Conservation (phyloP, 257 asterid genomes). For the Nicotiana undulata region DNA sequence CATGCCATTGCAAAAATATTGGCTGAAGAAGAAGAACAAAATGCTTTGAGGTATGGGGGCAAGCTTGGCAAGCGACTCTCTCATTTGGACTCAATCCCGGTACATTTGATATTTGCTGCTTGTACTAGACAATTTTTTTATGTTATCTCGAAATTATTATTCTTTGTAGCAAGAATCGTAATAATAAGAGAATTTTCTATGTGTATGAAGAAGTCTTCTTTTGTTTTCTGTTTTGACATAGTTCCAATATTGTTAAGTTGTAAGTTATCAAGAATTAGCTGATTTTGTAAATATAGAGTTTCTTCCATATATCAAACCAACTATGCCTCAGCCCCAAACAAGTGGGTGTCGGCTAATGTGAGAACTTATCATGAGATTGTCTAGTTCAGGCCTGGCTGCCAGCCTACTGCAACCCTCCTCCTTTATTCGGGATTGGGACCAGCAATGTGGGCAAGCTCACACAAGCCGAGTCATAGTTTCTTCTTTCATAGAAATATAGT, state of each 20-base stretch:
- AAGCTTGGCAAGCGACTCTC: slow-evolving; percentile 82
- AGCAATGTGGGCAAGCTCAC: too few relatives aligned
- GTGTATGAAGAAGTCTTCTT: not conserved
- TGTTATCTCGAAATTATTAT: not conserved
- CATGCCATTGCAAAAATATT: slow-evolving; percentile 73
- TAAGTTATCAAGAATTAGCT: not conserved
- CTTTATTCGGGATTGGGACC: too few relatives aligned
- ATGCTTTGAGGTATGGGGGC: slow-evolving; percentile 22
- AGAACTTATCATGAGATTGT: too few relatives aligned
- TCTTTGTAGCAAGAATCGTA: not conserved
- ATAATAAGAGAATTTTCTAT: not conserved
- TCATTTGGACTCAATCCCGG: slow-evolving; percentile 89
- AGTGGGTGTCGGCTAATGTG: not conserved
- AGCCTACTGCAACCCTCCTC: too few relatives aligned
- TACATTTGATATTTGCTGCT: slow-evolving; percentile 11
- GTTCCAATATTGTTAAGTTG: not conserved
- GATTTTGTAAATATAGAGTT: not conserved
- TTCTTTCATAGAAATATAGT: not conserved
- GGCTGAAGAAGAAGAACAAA: slow-evolving; percentile 56
- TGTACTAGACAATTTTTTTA: not conserved
- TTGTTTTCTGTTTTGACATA: not conserved
- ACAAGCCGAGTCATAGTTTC: not conserved
- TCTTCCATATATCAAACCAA: not conserved
- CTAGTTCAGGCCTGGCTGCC: too few relatives aligned
- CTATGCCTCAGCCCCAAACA: too few relatives aligned